Conservation (phyloP, 2,329 filamentous ascomycete genomes). For the Dactylellina cionopaga region DNA sequence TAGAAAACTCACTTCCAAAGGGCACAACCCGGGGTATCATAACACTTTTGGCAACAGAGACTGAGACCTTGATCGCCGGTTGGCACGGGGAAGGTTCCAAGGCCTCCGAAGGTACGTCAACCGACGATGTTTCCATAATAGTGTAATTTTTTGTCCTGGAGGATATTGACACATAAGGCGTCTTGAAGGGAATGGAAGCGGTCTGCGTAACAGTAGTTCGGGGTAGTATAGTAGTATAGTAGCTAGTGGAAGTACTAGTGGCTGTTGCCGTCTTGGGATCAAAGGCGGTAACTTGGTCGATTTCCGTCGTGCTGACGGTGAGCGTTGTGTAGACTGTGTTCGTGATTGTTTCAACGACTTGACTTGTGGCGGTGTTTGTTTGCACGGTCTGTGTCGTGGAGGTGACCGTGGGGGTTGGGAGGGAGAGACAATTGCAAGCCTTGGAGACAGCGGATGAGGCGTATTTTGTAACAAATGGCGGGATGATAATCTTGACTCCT, state of each 20-base stretch:
- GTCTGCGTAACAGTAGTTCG: not conserved
- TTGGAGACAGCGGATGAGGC: slow-evolving; percentile 23
- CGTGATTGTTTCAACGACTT: slow-evolving; percentile 6
- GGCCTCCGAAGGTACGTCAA: not conserved
- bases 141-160: slow-evolving; percentile 21
- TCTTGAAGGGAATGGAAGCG: slow-evolving; percentile 13
- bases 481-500: slow-evolving; percentile 9
- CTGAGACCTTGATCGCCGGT: slow-evolving; percentile 20
- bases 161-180: slow-evolving; percentile 36
- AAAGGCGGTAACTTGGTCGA: not conserved
- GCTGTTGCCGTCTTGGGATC: slow-evolving; percentile 10
- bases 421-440: slow-evolving; percentile 23
- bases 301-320: slow-evolving; percentile 16
- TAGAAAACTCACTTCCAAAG: slow-evolving; percentile 23
- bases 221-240: not conserved
- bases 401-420: slow-evolving; percentile 15
- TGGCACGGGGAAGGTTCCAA: not conserved
- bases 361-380: not conserved
- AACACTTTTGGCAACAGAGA: slow-evolving; percentile 24
- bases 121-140: not conserved
- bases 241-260: not conserved
- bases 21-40: slow-evolving; percentile 6
- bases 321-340: not conserved
- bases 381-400: not conserved
- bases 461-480: slow-evolving; percentile 18